A percentile compares a stretch with the other conserved stretches of the same genome.
phyloP scores from a whole-genome alignment of 2,329 filamentous ascomycete species.

The Penicillium sp. region DNA sequence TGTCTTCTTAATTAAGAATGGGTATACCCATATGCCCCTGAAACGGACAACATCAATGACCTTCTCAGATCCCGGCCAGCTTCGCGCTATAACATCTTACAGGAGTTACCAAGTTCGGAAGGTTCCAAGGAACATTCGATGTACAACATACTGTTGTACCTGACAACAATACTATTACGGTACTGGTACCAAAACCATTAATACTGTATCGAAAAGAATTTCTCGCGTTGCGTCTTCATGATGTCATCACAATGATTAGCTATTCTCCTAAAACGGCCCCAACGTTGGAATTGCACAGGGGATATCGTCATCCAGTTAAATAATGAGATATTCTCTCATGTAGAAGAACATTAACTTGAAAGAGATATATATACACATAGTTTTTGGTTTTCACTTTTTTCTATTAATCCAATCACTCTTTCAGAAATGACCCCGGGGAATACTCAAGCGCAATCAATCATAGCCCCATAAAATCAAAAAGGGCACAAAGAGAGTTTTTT shows the following conservation, averaged over 20 bases:
- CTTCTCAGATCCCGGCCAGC: conserved; percentile 1
- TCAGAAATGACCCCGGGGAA: neutral
- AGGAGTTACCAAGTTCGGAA: neutral
- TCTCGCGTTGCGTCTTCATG: conserved; percentile 14
- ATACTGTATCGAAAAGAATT: neutral
- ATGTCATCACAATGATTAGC: conserved; percentile 14
- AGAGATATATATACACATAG: neutral
- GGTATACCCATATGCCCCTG: conserved; percentile 1
- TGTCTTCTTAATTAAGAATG: neutral
- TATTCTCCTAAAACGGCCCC: neutral
- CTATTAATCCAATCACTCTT: neutral
- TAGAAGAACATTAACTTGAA: neutral
- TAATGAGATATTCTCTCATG: neutral
- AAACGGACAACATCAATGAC: neutral
- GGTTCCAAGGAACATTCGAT: neutral
- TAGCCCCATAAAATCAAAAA: conserved; percentile 10
- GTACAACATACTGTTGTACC: neutral
- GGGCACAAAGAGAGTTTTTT: conserved; percentile 5
- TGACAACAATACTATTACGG: neutral
- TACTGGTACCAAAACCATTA: neutral
- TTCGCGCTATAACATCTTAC: neutral
- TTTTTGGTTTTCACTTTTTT: neutral
- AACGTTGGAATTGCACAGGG: neutral
- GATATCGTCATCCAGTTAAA: neutral
- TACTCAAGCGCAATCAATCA: conserved; percentile 1